Base-by-base conservation (phyloP, 768 basidiomycete species). In the Leccinum longicurvipes region DNA sequence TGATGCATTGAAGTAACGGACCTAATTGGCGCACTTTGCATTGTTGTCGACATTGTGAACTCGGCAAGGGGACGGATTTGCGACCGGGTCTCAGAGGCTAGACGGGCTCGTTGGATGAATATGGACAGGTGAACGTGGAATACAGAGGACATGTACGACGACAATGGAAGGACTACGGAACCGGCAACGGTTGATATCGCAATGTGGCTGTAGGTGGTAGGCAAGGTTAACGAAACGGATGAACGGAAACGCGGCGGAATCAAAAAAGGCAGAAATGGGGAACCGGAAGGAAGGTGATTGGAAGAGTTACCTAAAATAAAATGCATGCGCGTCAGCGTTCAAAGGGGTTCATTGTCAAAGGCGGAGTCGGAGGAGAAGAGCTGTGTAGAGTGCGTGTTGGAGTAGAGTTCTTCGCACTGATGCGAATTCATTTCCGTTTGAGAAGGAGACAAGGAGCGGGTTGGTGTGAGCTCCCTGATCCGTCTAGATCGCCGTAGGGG, bases 21-120 rank as follows among this genome's bases (percentile, higher is more conserved):
- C 59, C 64, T 58, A 68, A 60, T 70, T 70, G 48, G 68, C 59
- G 63, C 61, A 71, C 70, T 70, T 69, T 67, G 72, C 57, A 73
- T 64, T 64, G 46, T 61, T 46, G 62, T 60, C 39, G 57, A 67
- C 69, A 56, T 67, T 71, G 67, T 67, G 62, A 61, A 60, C 60
- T 62, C 71, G 52, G 59, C 60, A 67, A 59, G 48, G 54, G 55
- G 32, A 44, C 50, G 66, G 55, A 64, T 58, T 63, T 67, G 66
- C 59, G 66, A 55, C 59, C 60, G 55, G 57, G 62, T 71, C 67
- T 70, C 68, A 69, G 63, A 59, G 59, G 61, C 55, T 52, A 56
- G 34, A 58, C 50, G 57, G 50, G 52, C 47, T 57, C 49, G 59
- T 51, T 61, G 54, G 39, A 60, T 47, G 57, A 58, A 52, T 29